A percentile compares a stretch with the other conserved stretches of the same genome.
Evolutionary conservation across 257 asterid genomes (phyloP).

Genomic region (Gardenia jasminoides): DNA sequence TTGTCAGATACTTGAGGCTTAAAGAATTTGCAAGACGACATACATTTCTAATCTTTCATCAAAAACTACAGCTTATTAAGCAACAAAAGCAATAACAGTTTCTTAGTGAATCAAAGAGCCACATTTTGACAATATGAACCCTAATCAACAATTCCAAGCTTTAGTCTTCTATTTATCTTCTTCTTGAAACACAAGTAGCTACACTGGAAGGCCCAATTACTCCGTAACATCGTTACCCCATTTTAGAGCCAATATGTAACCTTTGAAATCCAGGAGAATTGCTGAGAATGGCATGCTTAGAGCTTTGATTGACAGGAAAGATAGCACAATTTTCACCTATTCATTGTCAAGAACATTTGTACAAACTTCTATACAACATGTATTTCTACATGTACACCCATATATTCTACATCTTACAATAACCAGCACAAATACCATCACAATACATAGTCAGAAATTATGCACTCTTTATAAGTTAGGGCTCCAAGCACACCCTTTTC

Average conservation of each 20-base stretch:
- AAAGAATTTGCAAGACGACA: not conserved
- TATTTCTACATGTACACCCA: too few relatives aligned
- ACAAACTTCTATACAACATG: too few relatives aligned
- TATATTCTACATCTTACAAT: too few relatives aligned
- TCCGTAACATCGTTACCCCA: too few relatives aligned
- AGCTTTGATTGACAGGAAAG: not conserved
- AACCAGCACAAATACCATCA: too few relatives aligned
- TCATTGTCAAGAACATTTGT: too few relatives aligned
- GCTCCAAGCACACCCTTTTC: too few relatives aligned
- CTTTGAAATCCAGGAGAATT: not conserved
- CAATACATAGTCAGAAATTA: too few relatives aligned
- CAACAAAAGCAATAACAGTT: not conserved
- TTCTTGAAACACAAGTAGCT: not conserved
- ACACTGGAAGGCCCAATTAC: not conserved
- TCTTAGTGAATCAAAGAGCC: not conserved
- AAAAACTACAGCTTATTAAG: not conserved
- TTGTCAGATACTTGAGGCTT: constrained; percentile 13
- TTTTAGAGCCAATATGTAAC: not conserved
- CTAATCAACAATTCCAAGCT: not conserved
- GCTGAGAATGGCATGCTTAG: not conserved
- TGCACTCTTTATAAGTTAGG: too few relatives aligned
- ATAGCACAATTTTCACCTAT: too few relatives aligned
- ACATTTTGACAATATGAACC: not conserved
- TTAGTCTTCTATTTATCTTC: not conserved
- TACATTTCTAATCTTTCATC: not conserved